Evolutionary conservation across 352 stramenopile genomes (phyloP).

Genomic region (Phytopythium ostracodes): DNA sequence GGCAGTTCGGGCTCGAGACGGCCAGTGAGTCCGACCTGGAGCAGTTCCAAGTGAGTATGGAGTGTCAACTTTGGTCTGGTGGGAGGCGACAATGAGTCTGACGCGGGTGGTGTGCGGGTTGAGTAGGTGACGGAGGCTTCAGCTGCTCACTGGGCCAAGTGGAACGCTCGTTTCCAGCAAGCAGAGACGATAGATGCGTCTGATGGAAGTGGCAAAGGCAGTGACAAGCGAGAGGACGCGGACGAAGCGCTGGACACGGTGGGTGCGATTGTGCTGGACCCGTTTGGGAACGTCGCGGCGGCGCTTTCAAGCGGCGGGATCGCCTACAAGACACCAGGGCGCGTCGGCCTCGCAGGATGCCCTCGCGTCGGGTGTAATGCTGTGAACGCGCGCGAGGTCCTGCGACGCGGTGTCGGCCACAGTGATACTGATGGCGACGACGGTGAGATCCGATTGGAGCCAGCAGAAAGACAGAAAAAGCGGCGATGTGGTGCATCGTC

Average conservation of each 20-base stretch:
- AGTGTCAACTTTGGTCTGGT: no score
- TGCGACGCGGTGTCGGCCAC: background rate
- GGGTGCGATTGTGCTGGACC: constrained; percentile 56
- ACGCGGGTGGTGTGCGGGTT: background rate
- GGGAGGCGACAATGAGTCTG: no score
- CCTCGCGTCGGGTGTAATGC: constrained; percentile 58
- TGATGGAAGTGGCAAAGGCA: background rate
- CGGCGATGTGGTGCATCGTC: background rate
- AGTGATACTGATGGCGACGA: constrained; percentile 2
- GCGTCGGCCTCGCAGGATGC: constrained; percentile 61
- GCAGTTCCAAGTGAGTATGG: constrained; percentile 31
- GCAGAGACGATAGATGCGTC: background rate
- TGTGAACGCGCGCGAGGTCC: constrained; percentile 17
- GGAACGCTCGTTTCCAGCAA: constrained; percentile 28
- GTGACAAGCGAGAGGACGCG: constrained; percentile 3
- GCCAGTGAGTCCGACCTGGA: constrained; percentile 17
- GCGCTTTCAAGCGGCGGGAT: constrained; percentile 66
- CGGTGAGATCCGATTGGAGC: constrained; percentile 8
- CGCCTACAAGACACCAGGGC: constrained; percentile 59
- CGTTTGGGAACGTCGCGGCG: constrained; percentile 42
- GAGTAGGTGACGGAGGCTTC: constrained; percentile 6
- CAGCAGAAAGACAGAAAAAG: background rate
- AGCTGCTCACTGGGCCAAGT: constrained; percentile 40
- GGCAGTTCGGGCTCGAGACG: constrained; percentile 33
- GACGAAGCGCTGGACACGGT: constrained; percentile 50